Evolutionary conservation across 179 eudicot species (phyloP).

Genomic region (Beta macrorhiza): DNA sequence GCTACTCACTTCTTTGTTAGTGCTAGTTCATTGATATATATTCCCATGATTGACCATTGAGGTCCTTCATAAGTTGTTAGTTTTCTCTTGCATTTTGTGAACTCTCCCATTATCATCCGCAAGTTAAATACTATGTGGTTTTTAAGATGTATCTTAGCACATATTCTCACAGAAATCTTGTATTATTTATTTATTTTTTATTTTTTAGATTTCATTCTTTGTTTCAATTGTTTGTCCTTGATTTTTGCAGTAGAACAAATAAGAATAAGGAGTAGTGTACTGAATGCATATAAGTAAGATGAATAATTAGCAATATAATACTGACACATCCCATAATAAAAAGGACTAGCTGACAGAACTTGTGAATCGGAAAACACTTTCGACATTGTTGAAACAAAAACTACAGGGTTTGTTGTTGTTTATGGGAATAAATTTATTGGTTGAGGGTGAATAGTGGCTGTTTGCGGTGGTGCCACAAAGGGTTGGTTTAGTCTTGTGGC

Average conservation of each 20-base stretch:
- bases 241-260: neutral
- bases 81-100: neutral
- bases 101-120: neutral
- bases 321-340: neutral
- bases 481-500: too few relatives aligned
- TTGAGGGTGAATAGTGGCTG: too few relatives aligned
- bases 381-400: too few relatives aligned
- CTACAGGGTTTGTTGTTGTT: too few relatives aligned
- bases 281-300: neutral
- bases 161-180: neutral
- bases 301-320: neutral
- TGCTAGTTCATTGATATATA: neutral
- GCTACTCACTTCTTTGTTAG: neutral
- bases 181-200: neutral
- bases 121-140: neutral
- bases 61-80: neutral
- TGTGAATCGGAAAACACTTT: too few relatives aligned
- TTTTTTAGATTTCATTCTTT: neutral
- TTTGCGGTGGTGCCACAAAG: too few relatives aligned
- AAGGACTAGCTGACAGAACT: too few relatives aligned
- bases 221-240: neutral
- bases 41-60: neutral
- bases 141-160: neutral
- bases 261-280: neutral
- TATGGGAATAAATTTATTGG: too few relatives aligned